Conservation (phyloP, 2,329 filamentous ascomycete genomes). For the Cercospora janseana region DNA sequence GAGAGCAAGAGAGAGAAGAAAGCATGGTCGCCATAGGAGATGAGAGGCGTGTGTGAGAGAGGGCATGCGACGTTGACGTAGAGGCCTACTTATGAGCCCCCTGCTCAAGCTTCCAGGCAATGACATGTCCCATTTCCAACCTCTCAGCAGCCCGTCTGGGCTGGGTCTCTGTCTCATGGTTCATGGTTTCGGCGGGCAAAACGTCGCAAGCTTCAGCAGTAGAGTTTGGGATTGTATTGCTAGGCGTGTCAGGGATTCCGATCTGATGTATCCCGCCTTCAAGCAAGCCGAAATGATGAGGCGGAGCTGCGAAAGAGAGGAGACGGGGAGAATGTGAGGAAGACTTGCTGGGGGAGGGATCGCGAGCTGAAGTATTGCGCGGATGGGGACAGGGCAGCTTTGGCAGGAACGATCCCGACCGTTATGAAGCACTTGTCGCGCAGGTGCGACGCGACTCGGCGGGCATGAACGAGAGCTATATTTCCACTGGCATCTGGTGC, state of each 20-base stretch:
- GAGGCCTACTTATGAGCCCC: constrained; percentile 5
- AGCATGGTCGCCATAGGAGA: not conserved
- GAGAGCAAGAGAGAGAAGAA: not conserved
- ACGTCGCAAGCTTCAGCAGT: not conserved
- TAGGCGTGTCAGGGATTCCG: not conserved
- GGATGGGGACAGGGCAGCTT: not conserved
- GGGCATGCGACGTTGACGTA: constrained; percentile 1
- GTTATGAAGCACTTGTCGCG: not conserved
- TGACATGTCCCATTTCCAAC: constrained; percentile 2
- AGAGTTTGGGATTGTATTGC: not conserved
- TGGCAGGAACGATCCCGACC: not conserved
- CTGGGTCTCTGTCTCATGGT: constrained; percentile 1
- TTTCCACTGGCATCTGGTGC: too few species aligned
- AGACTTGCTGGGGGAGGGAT: too few species aligned
- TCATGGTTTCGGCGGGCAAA: not conserved
- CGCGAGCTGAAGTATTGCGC: not conserved
- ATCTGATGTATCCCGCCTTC: not conserved
- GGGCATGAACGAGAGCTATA: not conserved
- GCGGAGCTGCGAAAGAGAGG: not conserved
- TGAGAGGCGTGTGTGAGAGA: not conserved
- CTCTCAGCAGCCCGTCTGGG: not conserved
- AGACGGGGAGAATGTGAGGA: not conserved
- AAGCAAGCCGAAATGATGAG: not conserved
- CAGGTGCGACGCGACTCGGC: not conserved
- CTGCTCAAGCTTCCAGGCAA: constrained; percentile 5